These are phyloP conservation scores for Debaryomycetaceae sp. DNA, from an alignment of 1,139 yeast genomes.

Conservation along the genomic window DNA sequence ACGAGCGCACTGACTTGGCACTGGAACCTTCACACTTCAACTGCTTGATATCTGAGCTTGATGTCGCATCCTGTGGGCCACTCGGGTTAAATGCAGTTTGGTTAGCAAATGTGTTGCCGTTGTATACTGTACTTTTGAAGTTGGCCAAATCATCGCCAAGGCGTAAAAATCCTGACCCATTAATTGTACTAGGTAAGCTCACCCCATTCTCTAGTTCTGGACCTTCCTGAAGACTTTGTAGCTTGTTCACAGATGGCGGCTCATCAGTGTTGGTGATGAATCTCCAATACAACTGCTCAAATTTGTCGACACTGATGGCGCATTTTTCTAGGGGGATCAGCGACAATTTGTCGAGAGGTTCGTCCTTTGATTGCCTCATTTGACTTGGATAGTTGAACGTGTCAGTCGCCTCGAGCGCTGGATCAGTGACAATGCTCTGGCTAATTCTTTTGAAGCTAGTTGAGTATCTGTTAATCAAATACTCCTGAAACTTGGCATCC, in stretches of 20 bases:
- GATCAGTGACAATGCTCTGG: too few species aligned
- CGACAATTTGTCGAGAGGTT: background rate
- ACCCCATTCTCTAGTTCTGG: slow-evolving; percentile 29
- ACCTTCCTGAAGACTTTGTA: slow-evolving; percentile 21
- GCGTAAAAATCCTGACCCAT: slow-evolving; percentile 23
- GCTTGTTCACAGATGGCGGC: slow-evolving; percentile 1
- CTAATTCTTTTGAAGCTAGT: slow-evolving; percentile 14
- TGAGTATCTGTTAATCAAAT: slow-evolving; percentile 20
- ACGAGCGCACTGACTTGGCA: slow-evolving; percentile 10
- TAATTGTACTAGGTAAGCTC: slow-evolving; percentile 19
- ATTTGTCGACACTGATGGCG: slow-evolving; percentile 20
- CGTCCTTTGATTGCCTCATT: background rate
- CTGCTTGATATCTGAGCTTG: background rate
- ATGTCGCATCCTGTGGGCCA: background rate
- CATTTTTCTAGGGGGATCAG: slow-evolving; percentile 17
- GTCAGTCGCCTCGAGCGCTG: background rate
- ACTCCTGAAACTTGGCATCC: slow-evolving; percentile 39
- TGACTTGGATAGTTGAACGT: too few species aligned
- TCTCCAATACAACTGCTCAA: slow-evolving; percentile 46
- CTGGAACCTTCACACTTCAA: slow-evolving; percentile 19
- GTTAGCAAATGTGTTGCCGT: slow-evolving; percentile 16
- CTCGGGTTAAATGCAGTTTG: background rate
- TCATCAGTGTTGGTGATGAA: slow-evolving; percentile 24
- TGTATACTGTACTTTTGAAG: too few species aligned
- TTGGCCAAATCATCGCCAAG: slow-evolving; percentile 24